Evolutionary conservation across 129 eudicot genomes (phyloP).

Genomic region (Artemisia argyi): DNA sequence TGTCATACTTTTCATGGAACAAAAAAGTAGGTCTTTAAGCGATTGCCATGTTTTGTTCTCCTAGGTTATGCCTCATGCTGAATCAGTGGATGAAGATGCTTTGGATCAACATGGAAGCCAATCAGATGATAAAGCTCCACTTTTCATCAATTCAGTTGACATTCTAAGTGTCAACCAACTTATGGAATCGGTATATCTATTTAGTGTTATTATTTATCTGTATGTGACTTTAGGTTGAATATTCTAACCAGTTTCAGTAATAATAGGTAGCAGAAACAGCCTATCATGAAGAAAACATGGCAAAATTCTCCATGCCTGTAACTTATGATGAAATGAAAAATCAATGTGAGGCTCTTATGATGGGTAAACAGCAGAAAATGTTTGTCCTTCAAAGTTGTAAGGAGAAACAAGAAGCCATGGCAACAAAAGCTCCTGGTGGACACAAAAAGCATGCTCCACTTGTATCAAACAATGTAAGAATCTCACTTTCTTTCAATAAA

Average conservation of each 20-base stretch:
- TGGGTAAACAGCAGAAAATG: conserved; percentile 75
- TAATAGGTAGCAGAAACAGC: conserved; percentile 74
- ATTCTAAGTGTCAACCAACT: conserved; percentile 72
- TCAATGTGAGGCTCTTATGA: conserved; percentile 80
- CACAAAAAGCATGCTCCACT: conserved; percentile 23
- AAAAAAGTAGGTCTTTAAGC: conserved; percentile 1
- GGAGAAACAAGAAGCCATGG: conserved; percentile 52
- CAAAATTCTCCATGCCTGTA: conserved; percentile 39
- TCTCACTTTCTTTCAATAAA: background rate
- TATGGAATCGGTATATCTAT: conserved; percentile 59
- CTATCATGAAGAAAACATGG: conserved; percentile 58
- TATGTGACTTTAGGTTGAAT: background rate
- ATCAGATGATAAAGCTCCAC: conserved; percentile 59
- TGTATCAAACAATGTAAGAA: conserved; percentile 38
- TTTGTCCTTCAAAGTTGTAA: conserved; percentile 66
- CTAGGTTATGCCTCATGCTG: conserved; percentile 45
- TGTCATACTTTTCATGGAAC: background rate
- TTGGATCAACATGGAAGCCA: conserved; percentile 59
- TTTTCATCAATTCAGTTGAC: conserved; percentile 49
- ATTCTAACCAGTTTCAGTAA: conserved; percentile 8
- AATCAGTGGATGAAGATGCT: conserved; percentile 51
- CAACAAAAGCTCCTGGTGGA: conserved; percentile 36
- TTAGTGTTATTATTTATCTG: conserved; percentile 8
- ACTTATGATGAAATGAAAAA: conserved; percentile 72
- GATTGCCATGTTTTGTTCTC: conserved; percentile 15